Percentiles rank a stretch among this genome's conserved stretches.
These are phyloP conservation scores for Colletotrichum sp. DNA, from an alignment of 2,329 filamentous ascomycete species.

Conservation along the genomic window DNA sequence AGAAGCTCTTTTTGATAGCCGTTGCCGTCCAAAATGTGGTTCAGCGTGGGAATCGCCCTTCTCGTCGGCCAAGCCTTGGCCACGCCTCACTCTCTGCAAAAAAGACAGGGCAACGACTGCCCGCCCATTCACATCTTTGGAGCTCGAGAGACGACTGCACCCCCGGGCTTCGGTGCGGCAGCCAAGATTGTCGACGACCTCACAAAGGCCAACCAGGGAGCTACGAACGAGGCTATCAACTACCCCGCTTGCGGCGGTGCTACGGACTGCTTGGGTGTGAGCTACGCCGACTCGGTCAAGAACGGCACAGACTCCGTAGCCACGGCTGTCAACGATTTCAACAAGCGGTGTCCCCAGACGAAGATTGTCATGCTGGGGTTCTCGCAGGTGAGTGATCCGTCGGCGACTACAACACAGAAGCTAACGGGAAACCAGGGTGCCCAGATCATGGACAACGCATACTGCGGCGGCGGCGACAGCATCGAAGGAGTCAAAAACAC, in stretches of 20 bases:
- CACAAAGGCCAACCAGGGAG: slow-evolving; percentile 48
- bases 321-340: slow-evolving; percentile 61
- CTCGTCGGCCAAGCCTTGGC: slow-evolving; percentile 10
- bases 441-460: slow-evolving; percentile 67
- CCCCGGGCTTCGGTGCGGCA: slow-evolving; percentile 56
- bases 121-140: slow-evolving; percentile 49
- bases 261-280: slow-evolving; percentile 58
- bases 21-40: slow-evolving; percentile 2
- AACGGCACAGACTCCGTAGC: slow-evolving; percentile 64
- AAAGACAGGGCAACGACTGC: slow-evolving; percentile 27
- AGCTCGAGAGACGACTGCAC: slow-evolving; percentile 52
- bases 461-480: slow-evolving; percentile 62
- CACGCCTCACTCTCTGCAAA: neutral
- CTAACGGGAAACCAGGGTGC: slow-evolving; percentile 47
- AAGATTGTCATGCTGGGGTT: slow-evolving; percentile 66
- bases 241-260: slow-evolving; percentile 70
- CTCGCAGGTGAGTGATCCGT: slow-evolving; percentile 51
- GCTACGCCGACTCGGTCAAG: slow-evolving; percentile 62
- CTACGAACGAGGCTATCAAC: slow-evolving; percentile 57
- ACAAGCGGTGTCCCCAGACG: slow-evolving; percentile 58
- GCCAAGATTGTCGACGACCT: slow-evolving; percentile 55
- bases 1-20: neutral
- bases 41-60: neutral
- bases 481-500: slow-evolving; percentile 49
- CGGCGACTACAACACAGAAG: neutral